phyloP scores from a whole-genome alignment of 345 rosid genomes.

The Syzygium oleosum region DNA sequence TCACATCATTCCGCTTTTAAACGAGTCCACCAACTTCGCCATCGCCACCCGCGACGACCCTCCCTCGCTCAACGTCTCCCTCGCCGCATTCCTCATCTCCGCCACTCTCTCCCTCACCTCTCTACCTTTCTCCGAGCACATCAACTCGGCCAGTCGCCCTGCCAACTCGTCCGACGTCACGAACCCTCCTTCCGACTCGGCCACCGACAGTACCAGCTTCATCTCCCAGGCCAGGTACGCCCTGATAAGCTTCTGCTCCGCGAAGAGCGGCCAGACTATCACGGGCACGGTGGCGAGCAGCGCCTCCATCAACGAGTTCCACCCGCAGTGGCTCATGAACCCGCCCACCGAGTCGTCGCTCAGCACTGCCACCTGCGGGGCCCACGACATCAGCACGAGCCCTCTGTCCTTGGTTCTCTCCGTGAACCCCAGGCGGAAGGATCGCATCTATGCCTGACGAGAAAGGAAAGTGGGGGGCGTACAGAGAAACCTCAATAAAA shows the following conservation, averaged over 20 bases:
- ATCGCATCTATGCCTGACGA: not conserved
- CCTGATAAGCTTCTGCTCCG: conserved; percentile 10
- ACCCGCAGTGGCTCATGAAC: conserved; percentile 38
- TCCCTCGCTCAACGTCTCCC: not conserved
- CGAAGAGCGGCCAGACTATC: conserved; percentile 14
- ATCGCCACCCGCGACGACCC: conserved; percentile 7
- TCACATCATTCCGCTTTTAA: not conserved
- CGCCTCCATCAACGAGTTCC: too few relatives aligned
- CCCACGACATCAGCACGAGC: conserved; percentile 28
- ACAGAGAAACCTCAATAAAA: too few relatives aligned
- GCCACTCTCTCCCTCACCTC: not conserved
- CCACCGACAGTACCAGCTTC: not conserved
- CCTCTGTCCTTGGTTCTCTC: conserved; percentile 20
- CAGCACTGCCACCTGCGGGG: conserved; percentile 20
- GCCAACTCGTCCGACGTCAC: conserved; percentile 7
- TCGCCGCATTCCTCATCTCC: not conserved
- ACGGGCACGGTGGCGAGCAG: conserved; percentile 10
- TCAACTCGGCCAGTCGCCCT: conserved; percentile 1
- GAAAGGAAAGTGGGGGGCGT: not conserved
- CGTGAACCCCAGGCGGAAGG: conserved; percentile 18
- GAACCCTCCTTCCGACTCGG: not conserved
- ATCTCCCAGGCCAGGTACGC: conserved; percentile 1
- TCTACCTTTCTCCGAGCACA: not conserved
- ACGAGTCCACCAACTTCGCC: not conserved
- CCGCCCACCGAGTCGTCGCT: conserved; percentile 25